Percentiles rank a stretch among this genome's conserved stretches.
Evolutionary conservation across 768 basidiomycete genomes (phyloP).

Genomic region (Dentipellis sp.): DNA sequence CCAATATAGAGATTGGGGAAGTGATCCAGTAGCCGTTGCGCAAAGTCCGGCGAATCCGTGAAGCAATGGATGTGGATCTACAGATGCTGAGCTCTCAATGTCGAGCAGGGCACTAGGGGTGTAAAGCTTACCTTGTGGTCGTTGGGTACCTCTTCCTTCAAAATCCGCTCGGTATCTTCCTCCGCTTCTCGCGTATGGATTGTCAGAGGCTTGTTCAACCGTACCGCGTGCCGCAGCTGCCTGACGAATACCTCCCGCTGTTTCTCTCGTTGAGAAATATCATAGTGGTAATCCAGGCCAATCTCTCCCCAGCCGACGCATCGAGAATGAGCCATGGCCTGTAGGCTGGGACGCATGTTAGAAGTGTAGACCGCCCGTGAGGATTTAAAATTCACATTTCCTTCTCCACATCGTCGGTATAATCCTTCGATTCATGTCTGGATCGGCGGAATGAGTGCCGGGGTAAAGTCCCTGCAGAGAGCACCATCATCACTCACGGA

Average conservation of each 20-base stretch:
- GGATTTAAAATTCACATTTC: constrained; percentile 42
- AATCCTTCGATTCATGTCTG: constrained; percentile 66
- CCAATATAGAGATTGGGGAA: constrained; percentile 82
- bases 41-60: constrained; percentile 74
- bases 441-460: not conserved
- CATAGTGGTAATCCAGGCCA: constrained; percentile 80
- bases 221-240: constrained; percentile 62
- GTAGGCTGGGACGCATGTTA: constrained; percentile 32
- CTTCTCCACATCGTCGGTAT: constrained; percentile 57
- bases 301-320: constrained; percentile 90
- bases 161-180: constrained; percentile 67
- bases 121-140: constrained; percentile 46
- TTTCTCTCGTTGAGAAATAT: constrained; percentile 59
- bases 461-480: not conserved
- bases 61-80: constrained; percentile 87
- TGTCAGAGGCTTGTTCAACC: constrained; percentile 66
- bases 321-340: constrained; percentile 70
- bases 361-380: not conserved
- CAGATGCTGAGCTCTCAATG: not conserved
- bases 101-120: not conserved
- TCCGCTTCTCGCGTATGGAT: constrained; percentile 87
- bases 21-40: constrained; percentile 56
- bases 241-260: constrained; percentile 59
- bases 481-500: constrained; percentile 40
- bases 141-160: constrained; percentile 67